Evolutionary conservation across 805 yeast genomes (phyloP), one percentile per base, ranked within the genome.

Genomic region (Tetrapisispora nanseiensis): DNA sequence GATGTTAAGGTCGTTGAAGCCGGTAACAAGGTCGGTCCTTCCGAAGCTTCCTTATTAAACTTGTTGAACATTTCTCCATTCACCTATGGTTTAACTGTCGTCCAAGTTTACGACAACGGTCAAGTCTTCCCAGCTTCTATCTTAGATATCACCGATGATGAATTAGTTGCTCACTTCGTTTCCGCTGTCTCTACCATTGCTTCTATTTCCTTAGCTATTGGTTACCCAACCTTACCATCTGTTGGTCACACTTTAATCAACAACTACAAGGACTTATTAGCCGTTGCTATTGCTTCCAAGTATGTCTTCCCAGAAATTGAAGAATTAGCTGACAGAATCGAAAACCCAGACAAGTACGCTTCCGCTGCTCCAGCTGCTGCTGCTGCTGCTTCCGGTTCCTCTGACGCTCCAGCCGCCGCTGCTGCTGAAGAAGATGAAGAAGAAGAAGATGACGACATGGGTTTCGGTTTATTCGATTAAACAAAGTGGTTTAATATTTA

Each of bases 331-430:
- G 99, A 92, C 84, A 86, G 97, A 78, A 78, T 92, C 65, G 97
- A 95, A 71, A 90, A 92, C 94, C 99, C 99, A 71, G 97, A 92
- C 55, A 95, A 95, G 71, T 92, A 90, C 75, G 98, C 97, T 68
- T 82, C 97, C 66, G 94, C 96, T 74, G 97, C 97, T 65, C 95
- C 97, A 63, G 96, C 74, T 69, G 96, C 96, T 63, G 82, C 83
- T 67, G 86, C 94, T 61, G 78, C 85, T 62, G 60, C 75, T 50
- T 61, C 76, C 51, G 62, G 72, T 52, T 73, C 69, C 43, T 76
- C 77, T 48, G 82, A 76, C 49, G 83, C 73, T 47, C 86, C 75
- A 52, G 87, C 74, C 46, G 86, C 80, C 52, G 84, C 75, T 41
- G 89, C 71, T 46, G 95, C 72, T 61, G 86, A 72, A 56, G 87